Evolutionary conservation across 1,139 yeast genomes (phyloP).

Genomic region (Lodderomyces theae): DNA sequence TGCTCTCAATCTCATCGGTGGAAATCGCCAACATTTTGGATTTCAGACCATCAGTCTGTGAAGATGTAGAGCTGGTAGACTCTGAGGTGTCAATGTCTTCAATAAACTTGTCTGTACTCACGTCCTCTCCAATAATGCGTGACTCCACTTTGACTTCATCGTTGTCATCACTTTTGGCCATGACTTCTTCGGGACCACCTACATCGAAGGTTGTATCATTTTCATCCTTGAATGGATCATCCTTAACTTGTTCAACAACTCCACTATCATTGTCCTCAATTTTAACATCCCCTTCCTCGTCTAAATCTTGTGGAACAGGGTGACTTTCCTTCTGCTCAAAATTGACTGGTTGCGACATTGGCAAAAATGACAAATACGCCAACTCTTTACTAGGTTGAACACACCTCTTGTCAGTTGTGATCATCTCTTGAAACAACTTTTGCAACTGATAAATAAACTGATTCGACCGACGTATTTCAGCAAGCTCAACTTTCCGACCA

Average conservation of each 20-base stretch:
- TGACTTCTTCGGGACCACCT: conserved; percentile 12
- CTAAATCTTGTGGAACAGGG: conserved; percentile 9
- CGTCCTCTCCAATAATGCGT: neutral
- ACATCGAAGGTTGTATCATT: conserved; percentile 13
- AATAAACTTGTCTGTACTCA: conserved; percentile 4
- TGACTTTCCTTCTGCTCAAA: conserved; percentile 30
- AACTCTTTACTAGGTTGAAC: conserved; percentile 81
- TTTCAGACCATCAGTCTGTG: conserved; percentile 8
- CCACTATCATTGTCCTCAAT: neutral
- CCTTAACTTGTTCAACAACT: neutral
- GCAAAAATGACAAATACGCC: conserved; percentile 85
- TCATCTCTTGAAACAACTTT: conserved; percentile 67
- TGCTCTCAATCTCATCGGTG: conserved; percentile 64
- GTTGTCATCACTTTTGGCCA: neutral
- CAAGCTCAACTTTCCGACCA: conserved; percentile 70
- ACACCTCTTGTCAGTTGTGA: conserved; percentile 57
- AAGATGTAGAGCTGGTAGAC: conserved; percentile 6
- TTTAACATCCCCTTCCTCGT: conserved; percentile 8
- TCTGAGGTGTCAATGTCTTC: conserved; percentile 9
- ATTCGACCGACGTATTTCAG: conserved; percentile 76
- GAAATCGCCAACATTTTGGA: conserved; percentile 42
- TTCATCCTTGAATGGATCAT: neutral
- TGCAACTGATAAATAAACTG: conserved; percentile 76
- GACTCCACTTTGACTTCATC: conserved; percentile 5
- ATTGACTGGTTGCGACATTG: conserved; percentile 64